These are phyloP conservation scores for Cicer yamashitae DNA, from an alignment of 306 rosid genomes.

Conservation along the genomic window DNA sequence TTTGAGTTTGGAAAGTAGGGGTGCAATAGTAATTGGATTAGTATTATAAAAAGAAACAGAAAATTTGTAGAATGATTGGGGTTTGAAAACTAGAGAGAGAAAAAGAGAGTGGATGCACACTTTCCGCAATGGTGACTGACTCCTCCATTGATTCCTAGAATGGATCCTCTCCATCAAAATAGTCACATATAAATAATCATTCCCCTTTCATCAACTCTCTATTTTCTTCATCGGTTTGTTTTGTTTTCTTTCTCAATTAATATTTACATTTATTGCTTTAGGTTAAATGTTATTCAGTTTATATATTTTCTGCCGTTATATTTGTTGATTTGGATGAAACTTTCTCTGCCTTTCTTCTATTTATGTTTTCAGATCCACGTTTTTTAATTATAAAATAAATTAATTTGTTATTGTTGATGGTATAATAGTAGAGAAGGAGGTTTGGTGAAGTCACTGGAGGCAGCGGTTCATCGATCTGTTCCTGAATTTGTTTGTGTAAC, in stretches of 20 bases:
- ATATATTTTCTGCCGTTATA: background rate
- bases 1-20: too few species aligned
- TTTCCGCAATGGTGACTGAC: conserved; percentile 51
- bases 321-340: background rate
- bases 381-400: background rate
- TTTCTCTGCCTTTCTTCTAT: too few species aligned
- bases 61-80: conserved; percentile 14
- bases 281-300: background rate
- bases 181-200: background rate
- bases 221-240: conserved; percentile 30
- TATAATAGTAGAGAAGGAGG: conserved; percentile 18
- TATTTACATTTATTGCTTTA: background rate
- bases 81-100: conserved; percentile 28
- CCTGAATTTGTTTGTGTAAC: conserved; percentile 71
- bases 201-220: conserved; percentile 2
- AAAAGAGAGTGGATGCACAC: background rate
- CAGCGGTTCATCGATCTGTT: conserved; percentile 99
- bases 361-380: too few species aligned
- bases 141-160: conserved; percentile 55
- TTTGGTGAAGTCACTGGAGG: conserved; percentile 91
- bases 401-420: background rate
- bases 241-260: background rate
- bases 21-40: conserved; percentile 19
- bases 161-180: conserved; percentile 24
- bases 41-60: conserved; percentile 27